phyloP scores from a whole-genome alignment of 2,329 filamentous ascomycete genomes.

The Nigrospora sphaerica region DNA sequence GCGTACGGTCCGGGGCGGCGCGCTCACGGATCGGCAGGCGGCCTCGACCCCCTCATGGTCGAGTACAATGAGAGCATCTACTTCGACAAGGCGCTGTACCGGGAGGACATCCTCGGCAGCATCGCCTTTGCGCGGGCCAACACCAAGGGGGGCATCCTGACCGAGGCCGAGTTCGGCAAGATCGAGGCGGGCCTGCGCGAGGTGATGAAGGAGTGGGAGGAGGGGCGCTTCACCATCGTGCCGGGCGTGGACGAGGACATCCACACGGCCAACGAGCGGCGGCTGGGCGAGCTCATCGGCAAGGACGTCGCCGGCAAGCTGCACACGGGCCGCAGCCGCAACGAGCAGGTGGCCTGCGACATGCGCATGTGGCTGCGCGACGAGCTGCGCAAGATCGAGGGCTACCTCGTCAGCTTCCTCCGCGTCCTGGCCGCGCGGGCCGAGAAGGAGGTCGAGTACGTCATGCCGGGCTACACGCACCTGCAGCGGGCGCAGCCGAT shows the following conservation, averaged over 20 bases:
- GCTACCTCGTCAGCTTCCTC: slow-evolving; percentile 61
- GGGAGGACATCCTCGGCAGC: slow-evolving; percentile 71
- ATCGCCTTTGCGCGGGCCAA: slow-evolving; percentile 82
- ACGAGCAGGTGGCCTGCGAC: slow-evolving; percentile 85
- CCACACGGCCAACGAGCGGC: slow-evolving; percentile 28
- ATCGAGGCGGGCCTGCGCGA: slow-evolving; percentile 65
- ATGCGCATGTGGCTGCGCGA: slow-evolving; percentile 86
- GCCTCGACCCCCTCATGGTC: slow-evolving; percentile 78
- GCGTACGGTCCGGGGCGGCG: too few species aligned
- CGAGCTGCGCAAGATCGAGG: slow-evolving; percentile 63
- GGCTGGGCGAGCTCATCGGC: slow-evolving; percentile 77
- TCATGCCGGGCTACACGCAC: slow-evolving; percentile 76
- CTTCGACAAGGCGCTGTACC: slow-evolving; percentile 72
- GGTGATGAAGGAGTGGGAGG: slow-evolving; percentile 47
- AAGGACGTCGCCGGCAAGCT: slow-evolving; percentile 81
- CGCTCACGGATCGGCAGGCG: slow-evolving; percentile 41
- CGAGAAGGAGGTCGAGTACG: slow-evolving; percentile 59
- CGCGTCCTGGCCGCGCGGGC: slow-evolving; percentile 58
- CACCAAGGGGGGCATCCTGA: slow-evolving; percentile 66
- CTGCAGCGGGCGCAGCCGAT: slow-evolving; percentile 67
- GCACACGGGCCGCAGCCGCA: slow-evolving; percentile 80
- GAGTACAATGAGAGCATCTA: slow-evolving; percentile 77
- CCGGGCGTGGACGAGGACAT: slow-evolving; percentile 25
- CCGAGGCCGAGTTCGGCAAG: slow-evolving; percentile 61
- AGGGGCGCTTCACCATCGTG: slow-evolving; percentile 41